A percentile compares a stretch with the other conserved stretches of the same genome.
phyloP scores from a whole-genome alignment of 257 asterid species.

The Solanum lignicaule region DNA sequence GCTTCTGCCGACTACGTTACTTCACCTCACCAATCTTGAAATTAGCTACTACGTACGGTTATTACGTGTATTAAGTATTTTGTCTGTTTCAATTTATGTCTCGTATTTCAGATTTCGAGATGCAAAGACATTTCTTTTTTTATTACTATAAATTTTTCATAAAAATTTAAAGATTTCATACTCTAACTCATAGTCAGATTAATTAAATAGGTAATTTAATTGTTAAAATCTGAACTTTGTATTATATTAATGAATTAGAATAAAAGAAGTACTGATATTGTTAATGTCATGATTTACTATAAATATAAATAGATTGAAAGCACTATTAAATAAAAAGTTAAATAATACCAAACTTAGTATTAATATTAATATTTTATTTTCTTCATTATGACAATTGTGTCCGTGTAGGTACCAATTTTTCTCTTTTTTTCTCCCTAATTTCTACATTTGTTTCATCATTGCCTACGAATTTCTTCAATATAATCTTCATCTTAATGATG shows the following conservation, averaged over 20 bases:
- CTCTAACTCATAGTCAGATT: not conserved
- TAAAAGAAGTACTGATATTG: not conserved
- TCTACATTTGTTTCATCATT: conserved; percentile 7
- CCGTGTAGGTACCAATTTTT: not conserved
- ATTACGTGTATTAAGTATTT: not conserved
- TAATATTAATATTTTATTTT: not conserved
- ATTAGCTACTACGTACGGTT: conserved; percentile 2
- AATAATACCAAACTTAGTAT: not conserved
- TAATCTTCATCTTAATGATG: not conserved
- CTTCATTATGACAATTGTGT: not conserved
- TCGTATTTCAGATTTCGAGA: not conserved
- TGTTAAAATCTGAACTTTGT: not conserved
- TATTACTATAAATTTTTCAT: not conserved
- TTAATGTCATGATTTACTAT: not conserved
- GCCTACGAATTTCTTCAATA: not conserved
- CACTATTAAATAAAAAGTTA: not conserved
- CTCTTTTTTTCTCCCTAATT: not conserved
- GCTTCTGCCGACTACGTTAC: conserved; percentile 24
- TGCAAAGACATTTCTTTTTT: not conserved
- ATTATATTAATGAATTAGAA: not conserved
- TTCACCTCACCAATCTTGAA: conserved; percentile 10
- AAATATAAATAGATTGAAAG: not conserved
- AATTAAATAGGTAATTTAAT: not conserved
- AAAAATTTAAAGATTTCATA: not conserved
- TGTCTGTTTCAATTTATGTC: not conserved